A percentile compares a stretch with the other conserved stretches of the same genome.
These are phyloP conservation scores for Eucalyptus globulus DNA, from an alignment of 345 rosid species.

Conservation along the genomic window DNA sequence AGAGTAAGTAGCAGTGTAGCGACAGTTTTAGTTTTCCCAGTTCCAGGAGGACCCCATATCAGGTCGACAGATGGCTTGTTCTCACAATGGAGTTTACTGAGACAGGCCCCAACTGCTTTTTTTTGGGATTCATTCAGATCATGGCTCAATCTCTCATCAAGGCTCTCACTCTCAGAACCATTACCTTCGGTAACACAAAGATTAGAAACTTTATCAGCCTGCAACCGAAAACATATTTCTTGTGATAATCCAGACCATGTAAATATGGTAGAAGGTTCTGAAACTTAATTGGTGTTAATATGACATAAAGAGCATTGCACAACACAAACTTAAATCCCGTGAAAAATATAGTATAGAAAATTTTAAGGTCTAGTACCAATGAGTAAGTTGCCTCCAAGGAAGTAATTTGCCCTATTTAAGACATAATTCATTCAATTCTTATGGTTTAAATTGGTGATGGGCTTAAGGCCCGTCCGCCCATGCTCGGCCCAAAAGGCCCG, in stretches of 20 bases:
- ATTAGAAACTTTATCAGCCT: conserved; percentile 14
- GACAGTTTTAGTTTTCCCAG: too few species aligned
- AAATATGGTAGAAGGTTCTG: not conserved
- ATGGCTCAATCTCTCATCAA: not conserved
- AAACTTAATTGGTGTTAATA: not conserved
- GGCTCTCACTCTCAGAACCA: not conserved
- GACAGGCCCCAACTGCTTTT: conserved; percentile 6
- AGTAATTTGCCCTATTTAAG: not conserved
- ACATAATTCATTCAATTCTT: not conserved
- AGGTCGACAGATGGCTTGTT: conserved; percentile 1
- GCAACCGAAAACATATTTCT: not conserved
- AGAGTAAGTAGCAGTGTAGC: too few species aligned
- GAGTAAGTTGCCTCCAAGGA: not conserved
- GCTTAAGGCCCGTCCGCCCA: too few species aligned
- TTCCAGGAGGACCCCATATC: too few species aligned
- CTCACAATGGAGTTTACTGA: not conserved
- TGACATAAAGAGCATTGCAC: not conserved
- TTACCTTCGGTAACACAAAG: not conserved
- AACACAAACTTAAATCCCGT: not conserved
- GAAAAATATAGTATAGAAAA: not conserved
- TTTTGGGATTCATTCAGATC: conserved; percentile 20
- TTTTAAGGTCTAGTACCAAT: not conserved
- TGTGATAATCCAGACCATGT: not conserved
- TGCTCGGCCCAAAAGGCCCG: too few species aligned
- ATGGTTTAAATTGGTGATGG: too few species aligned